A percentile compares a stretch with the other conserved stretches of the same genome.
Conservation (phyloP, 495 filamentous ascomycete species). For the Delitschia confertaspora region DNA sequence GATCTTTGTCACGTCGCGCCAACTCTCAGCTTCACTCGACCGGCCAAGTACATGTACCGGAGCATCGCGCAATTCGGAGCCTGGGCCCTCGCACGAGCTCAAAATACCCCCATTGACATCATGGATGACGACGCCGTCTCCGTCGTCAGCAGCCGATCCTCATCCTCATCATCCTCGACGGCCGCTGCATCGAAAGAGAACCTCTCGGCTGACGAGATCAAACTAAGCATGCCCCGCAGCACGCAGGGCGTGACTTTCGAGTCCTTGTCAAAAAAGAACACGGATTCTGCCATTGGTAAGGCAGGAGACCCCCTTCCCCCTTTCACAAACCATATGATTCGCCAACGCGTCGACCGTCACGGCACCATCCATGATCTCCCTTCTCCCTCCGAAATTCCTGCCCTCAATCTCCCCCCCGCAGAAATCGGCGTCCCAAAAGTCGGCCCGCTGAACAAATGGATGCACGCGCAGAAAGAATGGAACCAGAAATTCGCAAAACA, state of each 20-base stretch:
- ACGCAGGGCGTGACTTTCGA: conserved; percentile 23
- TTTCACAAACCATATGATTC: conserved; percentile 80
- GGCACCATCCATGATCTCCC: conserved; percentile 61
- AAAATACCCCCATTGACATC: conserved; percentile 69
- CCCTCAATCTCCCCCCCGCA: conserved; percentile 50
- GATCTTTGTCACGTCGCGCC: conserved; percentile 86
- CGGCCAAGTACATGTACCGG: conserved; percentile 90
- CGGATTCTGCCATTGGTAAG: conserved; percentile 48
- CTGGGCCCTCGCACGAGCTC: conserved; percentile 78
- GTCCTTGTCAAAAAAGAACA: conserved; percentile 5
- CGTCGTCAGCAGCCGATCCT: conserved; percentile 44
- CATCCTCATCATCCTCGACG: conserved; percentile 24
- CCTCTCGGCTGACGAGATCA: conserved; percentile 22
- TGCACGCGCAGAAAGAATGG: conserved; percentile 59
- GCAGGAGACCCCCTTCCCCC: conserved; percentile 74
- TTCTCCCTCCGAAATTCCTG: conserved; percentile 50
- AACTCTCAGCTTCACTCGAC: conserved; percentile 83
- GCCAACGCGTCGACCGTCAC: conserved; percentile 70
- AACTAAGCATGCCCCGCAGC: conserved; percentile 23
- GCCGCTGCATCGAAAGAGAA: conserved; percentile 4
- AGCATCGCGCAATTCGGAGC: conserved; percentile 85
- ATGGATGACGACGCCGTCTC: conserved; percentile 68
- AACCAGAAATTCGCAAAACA: conserved; percentile 58
- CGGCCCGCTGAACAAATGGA: conserved; percentile 74
- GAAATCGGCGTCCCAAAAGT: conserved; percentile 72